Conservation (phyloP, 305 asterid species). For the Fraxinus dipetala region DNA sequence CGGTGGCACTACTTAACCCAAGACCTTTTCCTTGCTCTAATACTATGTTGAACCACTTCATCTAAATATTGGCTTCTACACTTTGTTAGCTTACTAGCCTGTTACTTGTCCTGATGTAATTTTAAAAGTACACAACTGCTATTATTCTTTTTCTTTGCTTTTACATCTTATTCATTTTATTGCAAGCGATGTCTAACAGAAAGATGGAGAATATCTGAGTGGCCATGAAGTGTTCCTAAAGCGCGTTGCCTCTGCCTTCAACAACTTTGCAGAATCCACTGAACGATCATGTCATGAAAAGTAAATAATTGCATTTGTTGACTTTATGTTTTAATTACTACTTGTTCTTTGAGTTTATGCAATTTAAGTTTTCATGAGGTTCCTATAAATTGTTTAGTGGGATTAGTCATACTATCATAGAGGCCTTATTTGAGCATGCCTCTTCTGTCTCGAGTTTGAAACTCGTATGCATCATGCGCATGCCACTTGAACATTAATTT, state of each 20-base stretch:
- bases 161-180: slow-evolving; percentile 20
- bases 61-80: neutral
- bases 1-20: neutral
- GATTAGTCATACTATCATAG: slow-evolving; percentile 12
- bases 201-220: slow-evolving; percentile 89
- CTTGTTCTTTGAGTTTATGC: slow-evolving; percentile 2
- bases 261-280: slow-evolving; percentile 90
- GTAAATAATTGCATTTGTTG: slow-evolving; percentile 38
- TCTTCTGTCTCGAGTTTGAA: neutral
- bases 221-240: slow-evolving; percentile 86
- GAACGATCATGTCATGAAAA: slow-evolving; percentile 88
- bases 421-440: neutral
- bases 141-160: slow-evolving; percentile 14
- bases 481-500: neutral
- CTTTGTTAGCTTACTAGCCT: slow-evolving; percentile 16
- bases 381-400: neutral
- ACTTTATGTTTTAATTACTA: slow-evolving; percentile 16
- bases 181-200: slow-evolving; percentile 49
- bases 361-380: neutral
- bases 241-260: slow-evolving; percentile 81
- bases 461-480: neutral
- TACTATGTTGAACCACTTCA: neutral
- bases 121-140: slow-evolving; percentile 13
- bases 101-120: neutral
- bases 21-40: neutral